Conservation (phyloP, 176 grass and related monocot species). For the Canna indica region DNA sequence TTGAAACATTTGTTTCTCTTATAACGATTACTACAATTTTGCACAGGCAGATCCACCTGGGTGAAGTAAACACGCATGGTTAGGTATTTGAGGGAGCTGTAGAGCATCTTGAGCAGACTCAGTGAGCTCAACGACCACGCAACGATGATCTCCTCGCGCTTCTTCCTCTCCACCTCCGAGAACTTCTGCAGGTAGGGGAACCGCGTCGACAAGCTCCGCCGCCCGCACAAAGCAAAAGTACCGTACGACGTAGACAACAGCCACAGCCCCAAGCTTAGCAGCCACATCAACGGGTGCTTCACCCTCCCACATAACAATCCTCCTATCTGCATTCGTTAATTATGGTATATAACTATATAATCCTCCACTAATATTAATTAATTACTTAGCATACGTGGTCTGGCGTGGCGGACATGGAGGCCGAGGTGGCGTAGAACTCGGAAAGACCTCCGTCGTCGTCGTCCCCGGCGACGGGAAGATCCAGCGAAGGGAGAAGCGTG, state of each 20-base stretch:
- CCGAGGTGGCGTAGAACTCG: slow-evolving; percentile 27
- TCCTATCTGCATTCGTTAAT: background rate
- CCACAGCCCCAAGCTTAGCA: slow-evolving; percentile 7
- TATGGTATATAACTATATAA: background rate
- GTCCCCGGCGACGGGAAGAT: background rate
- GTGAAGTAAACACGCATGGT: slow-evolving; percentile 5
- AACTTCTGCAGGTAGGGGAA: slow-evolving; percentile 20
- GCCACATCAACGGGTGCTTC: background rate
- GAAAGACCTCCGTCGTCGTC: background rate
- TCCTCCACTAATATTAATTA: background rate
- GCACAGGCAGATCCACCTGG: background rate
- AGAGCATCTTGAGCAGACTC: background rate
- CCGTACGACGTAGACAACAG: slow-evolving; percentile 24
- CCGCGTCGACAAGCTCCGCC: slow-evolving; percentile 3
- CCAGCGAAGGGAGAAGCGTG: slow-evolving; percentile 21
- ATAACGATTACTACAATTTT: background rate
- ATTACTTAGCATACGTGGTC: slow-evolving; percentile 19
- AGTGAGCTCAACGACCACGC: slow-evolving; percentile 11
- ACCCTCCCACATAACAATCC: background rate
- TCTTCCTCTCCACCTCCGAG: background rate
- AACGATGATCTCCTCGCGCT: slow-evolving; percentile 11
- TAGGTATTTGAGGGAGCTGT: slow-evolving; percentile 7
- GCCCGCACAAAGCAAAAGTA: slow-evolving; percentile 15
- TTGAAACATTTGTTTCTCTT: background rate
- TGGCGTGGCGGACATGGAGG: slow-evolving; percentile 29